Base-by-base conservation (phyloP, 306 rosid genomes). In the Cucumis sativus region DNA sequence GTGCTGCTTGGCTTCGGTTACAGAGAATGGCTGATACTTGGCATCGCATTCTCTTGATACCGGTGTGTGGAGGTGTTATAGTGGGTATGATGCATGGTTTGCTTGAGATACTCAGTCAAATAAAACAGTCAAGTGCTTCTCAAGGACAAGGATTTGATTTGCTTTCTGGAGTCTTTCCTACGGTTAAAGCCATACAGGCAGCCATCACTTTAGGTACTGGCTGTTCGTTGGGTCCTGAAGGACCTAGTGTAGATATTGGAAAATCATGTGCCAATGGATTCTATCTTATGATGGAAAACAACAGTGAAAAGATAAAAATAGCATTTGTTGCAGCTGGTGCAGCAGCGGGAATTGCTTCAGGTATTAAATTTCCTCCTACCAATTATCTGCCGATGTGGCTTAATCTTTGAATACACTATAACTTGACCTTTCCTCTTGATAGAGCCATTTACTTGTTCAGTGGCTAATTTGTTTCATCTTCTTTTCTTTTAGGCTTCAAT, bases 281-380 rank as follows among this genome's bases (percentile, higher is more conserved):
- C 88, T 95, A 97, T 21, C 69, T 89, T 56, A 86, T 91, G 93
- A 95, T 95, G 97, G 99, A 92, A 83, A 92, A 91, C 86, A 92
- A 92, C 81, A 85, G 96, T 81, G 97, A 92, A 84, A 89, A 93
- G 86, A 78, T 78, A 49, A 87, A 75, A 86, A 92, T 90, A 77
- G 99, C 99, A 68, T 97, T 95, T 76, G 88, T 95, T 85, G 99
- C 99, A 56, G 99, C 99, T 37, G 99, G 99, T 73, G 99, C 97
- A 41, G 97, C 97, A 0, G 97, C 97, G 56, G 97, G 97, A 74
- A 95, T 95, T 80, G 87, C 97, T 84, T 95, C 97, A 82, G 97
- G 98, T 94, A 84, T 21, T 70, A 41, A 57, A 57, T 58, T 58
- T 77, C 77, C 72, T 71, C 74, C 74, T 78, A 83, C 79, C 80